phyloP scores from a whole-genome alignment of 2,329 filamentous ascomycete species.

The Eurotiales sp. region DNA sequence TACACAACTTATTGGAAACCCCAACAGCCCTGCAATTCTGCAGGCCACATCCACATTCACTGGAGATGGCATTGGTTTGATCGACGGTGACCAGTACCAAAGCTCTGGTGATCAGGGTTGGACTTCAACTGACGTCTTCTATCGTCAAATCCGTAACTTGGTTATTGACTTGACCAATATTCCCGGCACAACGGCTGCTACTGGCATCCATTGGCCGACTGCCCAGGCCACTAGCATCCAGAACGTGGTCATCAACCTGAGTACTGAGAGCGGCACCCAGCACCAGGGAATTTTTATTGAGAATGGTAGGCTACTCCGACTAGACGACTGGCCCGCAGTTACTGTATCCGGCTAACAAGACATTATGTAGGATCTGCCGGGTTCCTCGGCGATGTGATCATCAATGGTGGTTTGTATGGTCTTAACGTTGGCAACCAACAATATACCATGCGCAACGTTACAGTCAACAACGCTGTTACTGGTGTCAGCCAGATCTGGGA shows the following conservation, averaged over 20 bases:
- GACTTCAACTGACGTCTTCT: slow-evolving; percentile 59
- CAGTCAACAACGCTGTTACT: slow-evolving; percentile 49
- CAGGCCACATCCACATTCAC: slow-evolving; percentile 52
- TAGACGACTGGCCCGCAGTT: background rate
- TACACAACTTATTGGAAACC: slow-evolving; percentile 61
- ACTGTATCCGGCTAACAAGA: background rate
- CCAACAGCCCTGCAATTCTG: slow-evolving; percentile 53
- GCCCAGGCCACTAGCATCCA: slow-evolving; percentile 58
- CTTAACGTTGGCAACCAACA: slow-evolving; percentile 63
- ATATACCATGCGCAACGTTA: slow-evolving; percentile 56
- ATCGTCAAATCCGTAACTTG: slow-evolving; percentile 62
- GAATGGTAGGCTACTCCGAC: slow-evolving; percentile 38
- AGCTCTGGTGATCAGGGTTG: slow-evolving; percentile 34
- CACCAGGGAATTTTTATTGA: slow-evolving; percentile 61
- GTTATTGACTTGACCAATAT: slow-evolving; percentile 54
- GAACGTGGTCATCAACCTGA: slow-evolving; percentile 60
- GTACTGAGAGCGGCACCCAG: slow-evolving; percentile 39
- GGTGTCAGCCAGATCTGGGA: slow-evolving; percentile 57
- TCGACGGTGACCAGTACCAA: slow-evolving; percentile 55
- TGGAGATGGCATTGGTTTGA: slow-evolving; percentile 49
- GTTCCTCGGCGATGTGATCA: slow-evolving; percentile 57
- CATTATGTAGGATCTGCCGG: slow-evolving; percentile 48
- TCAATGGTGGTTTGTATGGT: slow-evolving; percentile 59
- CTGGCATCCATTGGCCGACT: slow-evolving; percentile 52
- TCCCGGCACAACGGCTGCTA: slow-evolving; percentile 26